Conservation (phyloP, 768 basidiomycete genomes). For the Roridomyces roridus region DNA sequence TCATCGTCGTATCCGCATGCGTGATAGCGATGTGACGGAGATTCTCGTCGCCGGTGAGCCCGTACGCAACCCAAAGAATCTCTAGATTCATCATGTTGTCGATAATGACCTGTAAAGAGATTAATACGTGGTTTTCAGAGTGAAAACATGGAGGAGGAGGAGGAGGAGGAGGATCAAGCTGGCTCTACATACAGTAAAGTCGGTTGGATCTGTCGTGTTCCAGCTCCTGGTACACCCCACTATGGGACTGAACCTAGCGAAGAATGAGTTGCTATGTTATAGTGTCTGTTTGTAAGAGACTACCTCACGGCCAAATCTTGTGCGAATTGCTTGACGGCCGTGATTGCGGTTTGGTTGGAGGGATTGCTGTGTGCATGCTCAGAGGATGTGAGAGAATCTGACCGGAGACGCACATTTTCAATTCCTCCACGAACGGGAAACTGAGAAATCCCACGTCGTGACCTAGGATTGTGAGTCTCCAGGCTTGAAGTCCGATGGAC, state of each 20-base stretch:
- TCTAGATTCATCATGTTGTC: slow-evolving; percentile 86
- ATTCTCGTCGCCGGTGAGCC: slow-evolving; percentile 65
- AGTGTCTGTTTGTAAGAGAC: too few species aligned
- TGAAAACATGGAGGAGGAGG: too few species aligned
- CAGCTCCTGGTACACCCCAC: slow-evolving; percentile 78
- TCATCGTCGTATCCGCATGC: slow-evolving; percentile 72
- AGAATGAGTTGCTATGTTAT: too few species aligned
- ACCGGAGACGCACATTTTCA: slow-evolving; percentile 52
- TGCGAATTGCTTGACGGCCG: slow-evolving; percentile 64
- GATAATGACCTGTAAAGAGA: slow-evolving; percentile 61
- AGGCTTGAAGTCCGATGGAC: too few species aligned
- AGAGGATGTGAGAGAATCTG: neutral
- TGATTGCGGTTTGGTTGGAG: slow-evolving; percentile 58
- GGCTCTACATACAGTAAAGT: slow-evolving; percentile 54
- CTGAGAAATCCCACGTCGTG: slow-evolving; percentile 79
- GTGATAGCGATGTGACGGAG: slow-evolving; percentile 63
- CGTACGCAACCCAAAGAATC: slow-evolving; percentile 62
- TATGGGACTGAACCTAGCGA: slow-evolving; percentile 60
- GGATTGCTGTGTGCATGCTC: slow-evolving; percentile 54
- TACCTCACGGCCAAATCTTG: slow-evolving; percentile 56
- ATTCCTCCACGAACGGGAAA: slow-evolving; percentile 70
- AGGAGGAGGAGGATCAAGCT: neutral
- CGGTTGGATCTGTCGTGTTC: slow-evolving; percentile 62
- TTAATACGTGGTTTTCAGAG: neutral
- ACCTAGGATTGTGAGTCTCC: too few species aligned